Evolutionary conservation across 495 filamentous ascomycete genomes (phyloP), one percentile per base, ranked within the genome.

Genomic region (Penicillium tannophilum): DNA sequence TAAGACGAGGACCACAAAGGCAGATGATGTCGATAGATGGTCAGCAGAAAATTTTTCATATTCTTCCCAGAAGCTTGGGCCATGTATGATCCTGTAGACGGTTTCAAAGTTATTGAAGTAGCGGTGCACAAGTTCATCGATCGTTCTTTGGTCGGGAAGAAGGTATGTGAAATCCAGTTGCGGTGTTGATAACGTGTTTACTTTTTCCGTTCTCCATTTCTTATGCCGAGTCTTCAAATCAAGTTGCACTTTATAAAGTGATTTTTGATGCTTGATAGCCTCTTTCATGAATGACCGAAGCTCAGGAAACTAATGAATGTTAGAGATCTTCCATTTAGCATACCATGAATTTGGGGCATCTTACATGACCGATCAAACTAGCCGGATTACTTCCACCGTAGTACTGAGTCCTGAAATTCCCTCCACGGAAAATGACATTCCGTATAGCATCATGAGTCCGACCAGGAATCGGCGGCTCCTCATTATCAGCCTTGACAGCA

Each of bases 21-120:
- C 60, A 16, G 58, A 61, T 44, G 48, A 64, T 58, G 52, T 65
- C 8, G 60, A 65, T 17, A 72, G 65, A 5, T 66, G 72, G 19
- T 74, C 41, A 12, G 65, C 55, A 76, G 76, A 79, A 28, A 76
- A 77, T 8, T 43, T 53, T 8, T 64, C 57, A 63, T 85, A 85
- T 47, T 84, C 79, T 7, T 63, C 54, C 67, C 63, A 67, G 54
- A 85, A 85, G 20, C 68, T 78, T 6, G 81, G 80, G 0, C 72
- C 52, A 52, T 85, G 84, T 1, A 85, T 55, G 20, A 85, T 77
- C n/a, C 80, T 72, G 56, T 81, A 68, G 1, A 66, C 67, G 0
- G 72, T 73, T 60, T 86, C 84, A 36, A 80, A 78, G 6, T 66
- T 75, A 2, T 62, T 58, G 39, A 83, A 77, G 63, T 86, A 86